phyloP scores from a whole-genome alignment of 1,284 basidiomycete species.

The Melampsora larici-populina region DNA sequence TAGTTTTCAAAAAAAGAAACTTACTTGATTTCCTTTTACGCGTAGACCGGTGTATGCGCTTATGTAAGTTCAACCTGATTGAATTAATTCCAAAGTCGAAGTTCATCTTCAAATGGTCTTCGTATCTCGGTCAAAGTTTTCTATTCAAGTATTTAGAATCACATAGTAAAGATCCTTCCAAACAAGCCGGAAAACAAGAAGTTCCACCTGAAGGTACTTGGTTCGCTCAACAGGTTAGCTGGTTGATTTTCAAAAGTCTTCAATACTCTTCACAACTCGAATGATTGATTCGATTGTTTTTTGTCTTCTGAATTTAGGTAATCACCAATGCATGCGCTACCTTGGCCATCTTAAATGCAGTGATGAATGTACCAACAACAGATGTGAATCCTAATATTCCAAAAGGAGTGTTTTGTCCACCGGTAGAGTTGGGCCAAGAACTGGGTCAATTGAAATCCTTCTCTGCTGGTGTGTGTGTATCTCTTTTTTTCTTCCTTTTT shows the following conservation, averaged over 20 bases:
- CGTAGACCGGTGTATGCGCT: conserved; percentile 30
- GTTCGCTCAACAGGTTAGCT: conserved; percentile 31
- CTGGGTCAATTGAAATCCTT: conserved; percentile 73
- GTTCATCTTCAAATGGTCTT: background rate
- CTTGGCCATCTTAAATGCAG: conserved; percentile 82
- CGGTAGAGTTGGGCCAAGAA: conserved; percentile 54
- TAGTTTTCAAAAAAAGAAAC: background rate
- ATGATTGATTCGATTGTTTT: background rate
- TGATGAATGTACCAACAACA: conserved; percentile 63
- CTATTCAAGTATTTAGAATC: conserved; percentile 36
- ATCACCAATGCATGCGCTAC: conserved; percentile 75
- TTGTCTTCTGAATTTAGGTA: conserved; percentile 56
- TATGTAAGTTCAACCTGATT: conserved; percentile 4
- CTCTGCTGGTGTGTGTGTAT: conserved; percentile 60
- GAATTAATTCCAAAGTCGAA: background rate
- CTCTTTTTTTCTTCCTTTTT: background rate
- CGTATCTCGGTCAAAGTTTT: background rate
- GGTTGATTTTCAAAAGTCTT: background rate
- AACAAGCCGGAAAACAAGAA: conserved; percentile 8
- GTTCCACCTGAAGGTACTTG: conserved; percentile 19
- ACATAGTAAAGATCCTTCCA: conserved; percentile 5
- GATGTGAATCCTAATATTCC: conserved; percentile 56
- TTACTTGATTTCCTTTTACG: background rate
- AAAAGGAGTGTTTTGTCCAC: background rate
- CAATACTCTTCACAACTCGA: background rate